Evolutionary conservation across 202 grass and related monocot genomes (phyloP).

Genomic region (Brachypodium distachyon): DNA sequence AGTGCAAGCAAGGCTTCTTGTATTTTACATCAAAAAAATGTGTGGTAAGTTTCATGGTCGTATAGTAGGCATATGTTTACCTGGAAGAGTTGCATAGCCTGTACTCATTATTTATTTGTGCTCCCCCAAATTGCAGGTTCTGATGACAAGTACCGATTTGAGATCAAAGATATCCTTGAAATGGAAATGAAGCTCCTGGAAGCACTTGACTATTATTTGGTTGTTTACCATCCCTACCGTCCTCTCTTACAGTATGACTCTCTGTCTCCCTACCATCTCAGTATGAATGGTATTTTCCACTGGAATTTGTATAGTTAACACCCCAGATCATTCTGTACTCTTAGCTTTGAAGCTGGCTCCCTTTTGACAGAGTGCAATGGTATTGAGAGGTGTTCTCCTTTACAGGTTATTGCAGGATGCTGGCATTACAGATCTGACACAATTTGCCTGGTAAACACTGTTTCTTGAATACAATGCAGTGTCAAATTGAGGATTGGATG

Average conservation of each 20-base stretch:
- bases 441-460: conserved; percentile 58
- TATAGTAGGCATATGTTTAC: not conserved
- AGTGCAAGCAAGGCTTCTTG: conserved; percentile 93
- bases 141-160: conserved; percentile 94
- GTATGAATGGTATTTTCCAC: not conserved
- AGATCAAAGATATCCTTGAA: conserved; percentile 99
- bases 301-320: not conserved
- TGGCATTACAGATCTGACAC: conserved; percentile 86
- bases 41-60: conserved; percentile 39
- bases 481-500: not conserved
- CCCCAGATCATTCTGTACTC: not conserved
- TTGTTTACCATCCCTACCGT: conserved; percentile 93
- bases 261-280: conserved; percentile 9
- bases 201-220: conserved; percentile 96
- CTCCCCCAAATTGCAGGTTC: conserved; percentile 30
- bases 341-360: not conserved
- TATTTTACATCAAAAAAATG: conserved; percentile 99
- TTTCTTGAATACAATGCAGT: not conserved
- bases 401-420: conserved; percentile 94
- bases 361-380: not conserved
- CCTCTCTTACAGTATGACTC: conserved; percentile 88
- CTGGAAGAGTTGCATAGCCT: not conserved
- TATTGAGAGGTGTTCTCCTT: conserved; percentile 1
- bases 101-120: not conserved
- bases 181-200: conserved; percentile 99